Evolutionary conservation across 495 filamentous ascomycete species (phyloP), one percentile per base, ranked within the genome.

Genomic region (Aspergillus olivimuriae): DNA sequence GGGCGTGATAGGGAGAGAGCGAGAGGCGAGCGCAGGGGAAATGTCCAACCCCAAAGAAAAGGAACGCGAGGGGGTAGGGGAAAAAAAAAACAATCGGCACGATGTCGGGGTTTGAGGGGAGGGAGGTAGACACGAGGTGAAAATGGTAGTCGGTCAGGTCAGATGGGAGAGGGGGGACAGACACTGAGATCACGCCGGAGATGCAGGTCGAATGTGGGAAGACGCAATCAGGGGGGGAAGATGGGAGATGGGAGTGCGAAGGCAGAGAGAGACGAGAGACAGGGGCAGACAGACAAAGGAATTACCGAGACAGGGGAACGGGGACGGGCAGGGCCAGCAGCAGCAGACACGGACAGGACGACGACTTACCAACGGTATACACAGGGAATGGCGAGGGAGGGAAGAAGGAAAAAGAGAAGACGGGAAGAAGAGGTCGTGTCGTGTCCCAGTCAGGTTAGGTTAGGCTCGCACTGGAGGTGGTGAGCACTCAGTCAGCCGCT

Each of bases 401-500:
- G 32, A 47, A 40, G 26, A 51, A 45, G 50, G 39, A 47, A 47
- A 51, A 43, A 38, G 42, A 36, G 37, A 50, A 40, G 38, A 19
- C 43, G 39, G 40, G 26, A 20, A 31, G 28, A 34, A 23, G 34
- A 43, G 44, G 32, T 44, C 41, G 39, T 43, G 44, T 21, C n/a
- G 42, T 53, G 50, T 56, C 51, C 41, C 51, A 46, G 53, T 56
- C 46, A 50, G 54, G n/a, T n/a, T n/a, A n/a, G n/a, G n/a, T n/a
- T n/a, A n/a, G n/a, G n/a, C n/a, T n/a, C n/a, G n/a, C n/a, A n/a
- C n/a, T n/a, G n/a, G n/a, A n/a, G n/a, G n/a, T n/a, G n/a, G n/a
- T n/a, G n/a, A n/a, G n/a, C n/a, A n/a, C n/a, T n/a, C n/a, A n/a
- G n/a, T n/a, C n/a, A n/a, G n/a, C n/a, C n/a, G n/a, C n/a, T n/a